Evolutionary conservation across 2,329 filamentous ascomycete genomes (phyloP).

Genomic region (Hymenoscyphus infarciens): DNA sequence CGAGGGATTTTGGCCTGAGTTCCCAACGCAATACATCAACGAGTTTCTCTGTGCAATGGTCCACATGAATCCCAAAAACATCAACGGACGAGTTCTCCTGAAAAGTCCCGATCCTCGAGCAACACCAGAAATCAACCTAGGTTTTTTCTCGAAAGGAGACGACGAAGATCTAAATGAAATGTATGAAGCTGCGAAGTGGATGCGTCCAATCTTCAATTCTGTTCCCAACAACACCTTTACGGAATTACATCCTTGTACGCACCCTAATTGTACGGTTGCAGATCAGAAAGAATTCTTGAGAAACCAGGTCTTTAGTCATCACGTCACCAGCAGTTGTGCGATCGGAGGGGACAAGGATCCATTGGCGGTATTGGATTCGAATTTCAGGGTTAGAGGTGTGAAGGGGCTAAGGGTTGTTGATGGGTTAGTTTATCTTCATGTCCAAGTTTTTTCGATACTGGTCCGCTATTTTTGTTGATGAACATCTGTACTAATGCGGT

Average conservation of each 20-base stretch:
- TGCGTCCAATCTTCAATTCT: constrained; percentile 26
- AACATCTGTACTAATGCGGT: background rate
- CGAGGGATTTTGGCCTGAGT: constrained; percentile 11
- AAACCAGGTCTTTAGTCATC: constrained; percentile 53
- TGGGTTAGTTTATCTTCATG: constrained; percentile 35
- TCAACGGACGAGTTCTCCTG: constrained; percentile 47
- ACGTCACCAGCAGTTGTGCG: constrained; percentile 51
- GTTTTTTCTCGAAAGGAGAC: constrained; percentile 49
- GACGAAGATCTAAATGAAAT: constrained; percentile 39
- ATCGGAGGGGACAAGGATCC: constrained; percentile 42
- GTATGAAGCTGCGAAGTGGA: constrained; percentile 37
- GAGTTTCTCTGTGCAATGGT: constrained; percentile 6
- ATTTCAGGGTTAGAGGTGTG: constrained; percentile 55
- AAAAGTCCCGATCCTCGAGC: constrained; percentile 59
- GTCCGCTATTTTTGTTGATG: background rate
- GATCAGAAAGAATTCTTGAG: constrained; percentile 41
- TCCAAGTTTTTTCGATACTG: background rate
- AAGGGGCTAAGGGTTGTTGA: constrained; percentile 57
- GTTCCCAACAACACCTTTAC: constrained; percentile 39
- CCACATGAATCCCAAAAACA: constrained; percentile 10
- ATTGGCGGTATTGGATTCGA: constrained; percentile 50
- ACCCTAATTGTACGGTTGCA: constrained; percentile 41
- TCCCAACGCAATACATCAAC: constrained; percentile 4
- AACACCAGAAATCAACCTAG: constrained; percentile 57
- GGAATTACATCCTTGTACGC: constrained; percentile 41